A percentile compares a stretch with the other conserved stretches of the same genome.
phyloP scores from a whole-genome alignment of 2,329 filamentous ascomycete genomes.

The Nothophoma quercina region DNA sequence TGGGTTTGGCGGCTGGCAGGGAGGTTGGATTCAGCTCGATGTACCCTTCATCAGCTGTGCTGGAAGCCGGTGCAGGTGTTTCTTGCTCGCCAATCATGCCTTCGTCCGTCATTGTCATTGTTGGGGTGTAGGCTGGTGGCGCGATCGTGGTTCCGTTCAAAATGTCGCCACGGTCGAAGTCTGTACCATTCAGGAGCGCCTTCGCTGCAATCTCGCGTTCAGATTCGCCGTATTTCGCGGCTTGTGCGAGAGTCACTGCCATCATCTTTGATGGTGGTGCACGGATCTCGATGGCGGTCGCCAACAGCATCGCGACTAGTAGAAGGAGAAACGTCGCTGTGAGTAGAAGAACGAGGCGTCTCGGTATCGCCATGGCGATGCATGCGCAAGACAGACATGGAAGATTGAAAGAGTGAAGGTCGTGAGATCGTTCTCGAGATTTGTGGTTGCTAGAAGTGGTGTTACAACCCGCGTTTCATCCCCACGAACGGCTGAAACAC shows the following conservation, averaged over 20 bases:
- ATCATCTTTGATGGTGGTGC: constrained; percentile 30
- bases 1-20: constrained; percentile 14
- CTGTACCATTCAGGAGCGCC: constrained; percentile 38
- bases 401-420: neutral
- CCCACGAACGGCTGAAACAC: constrained; percentile 21
- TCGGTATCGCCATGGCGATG: constrained; percentile 28
- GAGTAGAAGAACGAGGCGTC: constrained; percentile 30
- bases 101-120: constrained; percentile 29
- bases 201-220: constrained; percentile 30
- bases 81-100: constrained; percentile 36
- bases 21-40: constrained; percentile 24
- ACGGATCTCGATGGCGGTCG: constrained; percentile 39
- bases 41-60: constrained; percentile 32
- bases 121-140: constrained; percentile 24
- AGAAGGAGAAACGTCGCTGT: constrained; percentile 37
- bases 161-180: constrained; percentile 40
- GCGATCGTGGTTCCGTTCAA: constrained; percentile 30
- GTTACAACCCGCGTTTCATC: constrained; percentile 32
- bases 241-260: constrained; percentile 38
- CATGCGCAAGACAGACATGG: neutral
- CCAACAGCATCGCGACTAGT: constrained; percentile 40
- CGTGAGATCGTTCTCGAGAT: constrained; percentile 1
- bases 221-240: constrained; percentile 28
- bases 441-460: constrained; percentile 13
- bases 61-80: constrained; percentile 23